Percentiles rank a stretch among this genome's conserved stretches.
Conservation (phyloP, 768 basidiomycete species). For the Kwoniella mangroviensis region DNA sequence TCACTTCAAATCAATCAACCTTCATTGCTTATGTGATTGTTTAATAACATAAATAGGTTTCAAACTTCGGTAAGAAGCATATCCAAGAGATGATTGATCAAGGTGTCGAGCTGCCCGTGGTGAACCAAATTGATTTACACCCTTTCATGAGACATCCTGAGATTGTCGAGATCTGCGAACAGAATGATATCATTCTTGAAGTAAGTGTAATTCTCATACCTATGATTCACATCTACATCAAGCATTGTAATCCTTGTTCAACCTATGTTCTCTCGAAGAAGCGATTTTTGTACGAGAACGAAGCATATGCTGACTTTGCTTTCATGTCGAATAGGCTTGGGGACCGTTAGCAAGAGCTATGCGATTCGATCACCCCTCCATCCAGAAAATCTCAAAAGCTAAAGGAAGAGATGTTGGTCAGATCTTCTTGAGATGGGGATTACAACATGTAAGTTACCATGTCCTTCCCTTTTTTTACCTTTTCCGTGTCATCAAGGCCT, state of each 20-base stretch:
- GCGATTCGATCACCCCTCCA: constrained; percentile 67
- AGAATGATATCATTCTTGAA: constrained; percentile 68
- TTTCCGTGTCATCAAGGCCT: too few relatives aligned
- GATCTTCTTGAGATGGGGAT: constrained; percentile 76
- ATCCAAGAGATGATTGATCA: constrained; percentile 64
- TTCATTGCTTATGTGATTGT: neutral
- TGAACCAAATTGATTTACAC: constrained; percentile 69
- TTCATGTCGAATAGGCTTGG: constrained; percentile 66
- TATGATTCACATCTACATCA: too few relatives aligned
- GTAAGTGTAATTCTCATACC: constrained; percentile 61
- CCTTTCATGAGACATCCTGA: constrained; percentile 73
- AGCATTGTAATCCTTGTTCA: too few relatives aligned
- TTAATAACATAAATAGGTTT: constrained; percentile 15
- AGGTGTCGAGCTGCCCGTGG: constrained; percentile 63
- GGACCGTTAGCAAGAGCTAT: constrained; percentile 71
- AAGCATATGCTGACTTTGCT: neutral
- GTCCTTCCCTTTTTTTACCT: too few relatives aligned
- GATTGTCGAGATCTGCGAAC: constrained; percentile 67
- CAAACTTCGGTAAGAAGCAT: constrained; percentile 64
- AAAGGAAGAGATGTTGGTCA: constrained; percentile 69
- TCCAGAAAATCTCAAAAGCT: constrained; percentile 63
- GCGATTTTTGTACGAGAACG: too few relatives aligned
- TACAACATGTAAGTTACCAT: constrained; percentile 69
- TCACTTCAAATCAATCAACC: too few relatives aligned
- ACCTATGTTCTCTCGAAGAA: too few relatives aligned